phyloP scores from a whole-genome alignment of 1,284 basidiomycete genomes.

The Cystobasidium sp. region DNA sequence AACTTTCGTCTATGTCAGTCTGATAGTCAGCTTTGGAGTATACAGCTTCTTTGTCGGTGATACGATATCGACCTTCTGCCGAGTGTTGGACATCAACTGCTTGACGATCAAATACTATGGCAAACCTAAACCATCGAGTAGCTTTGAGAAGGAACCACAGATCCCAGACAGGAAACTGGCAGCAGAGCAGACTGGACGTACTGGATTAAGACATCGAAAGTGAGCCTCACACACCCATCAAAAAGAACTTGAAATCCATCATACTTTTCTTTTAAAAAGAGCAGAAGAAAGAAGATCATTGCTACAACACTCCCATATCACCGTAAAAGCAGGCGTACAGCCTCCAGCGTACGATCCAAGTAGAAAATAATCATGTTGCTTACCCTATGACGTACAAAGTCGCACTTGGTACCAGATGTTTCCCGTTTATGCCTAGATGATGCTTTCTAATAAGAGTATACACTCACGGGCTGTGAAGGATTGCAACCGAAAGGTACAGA shows the following conservation, averaged over 20 bases:
- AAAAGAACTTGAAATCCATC: not conserved
- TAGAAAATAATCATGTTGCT: too few species aligned
- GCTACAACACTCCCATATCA: too few species aligned
- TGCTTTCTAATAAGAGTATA: too few species aligned
- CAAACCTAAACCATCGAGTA: constrained; percentile 24
- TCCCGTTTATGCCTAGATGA: too few species aligned
- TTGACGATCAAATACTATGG: constrained; percentile 49
- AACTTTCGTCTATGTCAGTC: constrained; percentile 42
- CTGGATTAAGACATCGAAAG: constrained; percentile 34
- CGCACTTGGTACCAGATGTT: too few species aligned
- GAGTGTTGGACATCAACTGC: constrained; percentile 53
- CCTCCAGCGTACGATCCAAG: too few species aligned
- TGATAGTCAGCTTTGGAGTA: constrained; percentile 45
- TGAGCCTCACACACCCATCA: not conserved
- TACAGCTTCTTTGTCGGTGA: constrained; percentile 53
- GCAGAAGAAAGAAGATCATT: too few species aligned
- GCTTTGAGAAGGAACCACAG: constrained; percentile 42
- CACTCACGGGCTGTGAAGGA: too few species aligned
- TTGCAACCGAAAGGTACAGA: too few species aligned
- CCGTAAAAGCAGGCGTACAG: too few species aligned
- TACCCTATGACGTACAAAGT: too few species aligned
- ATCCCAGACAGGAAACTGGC: constrained; percentile 32
- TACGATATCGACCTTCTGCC: constrained; percentile 51
- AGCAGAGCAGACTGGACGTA: not conserved
- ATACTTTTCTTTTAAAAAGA: too few species aligned